Base-by-base conservation (phyloP, 441 rosid species). In the Sinapis alba region DNA sequence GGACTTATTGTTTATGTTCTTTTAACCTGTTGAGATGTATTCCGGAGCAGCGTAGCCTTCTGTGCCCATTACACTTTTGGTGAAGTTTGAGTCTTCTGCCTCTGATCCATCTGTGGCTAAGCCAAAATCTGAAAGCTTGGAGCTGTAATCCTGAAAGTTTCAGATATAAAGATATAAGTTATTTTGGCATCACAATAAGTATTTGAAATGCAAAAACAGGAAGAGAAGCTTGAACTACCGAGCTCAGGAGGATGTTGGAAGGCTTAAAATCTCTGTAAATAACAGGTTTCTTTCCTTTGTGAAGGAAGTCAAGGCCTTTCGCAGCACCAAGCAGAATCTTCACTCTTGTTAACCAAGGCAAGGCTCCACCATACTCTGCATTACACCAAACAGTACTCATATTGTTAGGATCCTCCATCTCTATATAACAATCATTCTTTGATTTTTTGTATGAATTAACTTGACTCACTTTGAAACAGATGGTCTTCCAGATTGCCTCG, bases 31-130 rank as follows among this genome's bases (percentile, higher is more conserved):
- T 90, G 86, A 89, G 79, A 93, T 71, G 71, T 93, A 93, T 69
- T 93, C 98, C 0, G 98, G 98, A 32, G 97, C 98, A 20, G 98
- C 92, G 54, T 93, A 93, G 38, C 98, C 98, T 82, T 88, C 88
- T 18, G 98, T 93, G 24, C 98, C 98, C 93, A 93, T 89, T 6
- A 93, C 92, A 2, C 89, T 83, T 6, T 92, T 93, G 5, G 88
- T 85, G 4, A 93, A 87, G 47, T 88, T 90, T 4, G 96, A 87
- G 71, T 88, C 90, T 69, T 69, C 91, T 71, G 93, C 98, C 76
- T 91, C 92, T 0, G 98, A 96, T 32, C 98, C 98, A 56, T 93
- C 98, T 65, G 88, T 91, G 8, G 98, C 98, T 54, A 93, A 81
- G 13, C 98, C 98, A 3, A 93, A 89, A 82, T 93, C 98, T 9